phyloP scores from a whole-genome alignment of 805 yeast genomes.

The Metschnikowia cubensis region DNA sequence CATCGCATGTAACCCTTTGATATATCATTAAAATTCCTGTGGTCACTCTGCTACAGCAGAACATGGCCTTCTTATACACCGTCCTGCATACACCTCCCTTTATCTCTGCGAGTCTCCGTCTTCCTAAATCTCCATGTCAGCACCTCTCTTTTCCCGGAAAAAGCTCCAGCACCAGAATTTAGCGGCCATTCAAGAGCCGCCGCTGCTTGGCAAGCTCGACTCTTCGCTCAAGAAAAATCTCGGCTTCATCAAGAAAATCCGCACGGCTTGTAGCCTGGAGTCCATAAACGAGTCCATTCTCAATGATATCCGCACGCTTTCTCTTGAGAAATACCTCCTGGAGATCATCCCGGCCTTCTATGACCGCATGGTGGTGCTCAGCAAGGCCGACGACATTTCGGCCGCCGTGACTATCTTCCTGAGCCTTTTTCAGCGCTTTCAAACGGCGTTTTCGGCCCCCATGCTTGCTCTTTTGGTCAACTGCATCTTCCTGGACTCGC shows the following conservation, averaged over 20 bases:
- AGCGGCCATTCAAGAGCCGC: not conserved
- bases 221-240: slow-evolving; percentile 79
- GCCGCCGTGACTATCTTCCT: slow-evolving; percentile 67
- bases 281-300: slow-evolving; percentile 34
- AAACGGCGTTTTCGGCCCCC: slow-evolving; percentile 14
- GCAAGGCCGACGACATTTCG: slow-evolving; percentile 52
- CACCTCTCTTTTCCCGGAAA: not conserved
- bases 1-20: no score
- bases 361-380: slow-evolving; percentile 56
- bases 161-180: not conserved
- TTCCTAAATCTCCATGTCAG: not conserved
- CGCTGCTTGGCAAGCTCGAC: slow-evolving; percentile 43
- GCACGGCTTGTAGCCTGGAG: slow-evolving; percentile 53
- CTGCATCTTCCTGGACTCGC: slow-evolving; percentile 4
- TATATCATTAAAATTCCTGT: no score
- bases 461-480: slow-evolving; percentile 13
- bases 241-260: slow-evolving; percentile 69
- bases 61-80: no score
- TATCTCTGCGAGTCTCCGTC: not conserved
- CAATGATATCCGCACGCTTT: slow-evolving; percentile 57
- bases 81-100: not conserved
- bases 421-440: slow-evolving; percentile 74
- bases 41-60: no score
- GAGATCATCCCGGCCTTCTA: slow-evolving; percentile 61
- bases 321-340: slow-evolving; percentile 69